Conservation (phyloP, 305 asterid species). For the Fraxinus floribunda region DNA sequence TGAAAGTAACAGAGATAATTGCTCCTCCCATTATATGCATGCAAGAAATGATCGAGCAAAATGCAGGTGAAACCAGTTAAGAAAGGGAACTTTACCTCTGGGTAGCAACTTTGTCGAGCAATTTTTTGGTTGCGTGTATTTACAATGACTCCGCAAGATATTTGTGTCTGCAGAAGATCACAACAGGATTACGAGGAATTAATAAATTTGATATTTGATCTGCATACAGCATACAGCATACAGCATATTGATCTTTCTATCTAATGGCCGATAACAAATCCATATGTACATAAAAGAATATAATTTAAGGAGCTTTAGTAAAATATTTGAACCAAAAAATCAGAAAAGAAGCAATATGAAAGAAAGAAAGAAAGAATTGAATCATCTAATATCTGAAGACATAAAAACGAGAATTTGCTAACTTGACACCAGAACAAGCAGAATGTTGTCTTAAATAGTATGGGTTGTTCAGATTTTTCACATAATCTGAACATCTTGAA, state of each 20-base stretch:
- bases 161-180: conserved; percentile 55
- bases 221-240: neutral
- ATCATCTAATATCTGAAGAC: neutral
- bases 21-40: neutral
- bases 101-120: conserved; percentile 73
- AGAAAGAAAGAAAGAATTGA: neutral
- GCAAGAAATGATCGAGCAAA: neutral
- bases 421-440: neutral
- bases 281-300: neutral
- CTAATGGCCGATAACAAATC: neutral
- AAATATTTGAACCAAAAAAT: neutral
- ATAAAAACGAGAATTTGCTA: neutral
- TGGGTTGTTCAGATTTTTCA: neutral
- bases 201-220: neutral
- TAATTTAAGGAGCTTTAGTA: neutral
- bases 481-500: neutral
- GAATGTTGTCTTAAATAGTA: neutral
- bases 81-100: conserved; percentile 57
- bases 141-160: conserved; percentile 65
- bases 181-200: conserved; percentile 6
- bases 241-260: neutral
- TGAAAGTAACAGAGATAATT: neutral
- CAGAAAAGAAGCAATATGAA: neutral
- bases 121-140: conserved; percentile 53
- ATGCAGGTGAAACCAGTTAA: neutral